Evolutionary conservation across 1,139 yeast genomes (phyloP).

Genomic region (Kodamaea suecica): DNA sequence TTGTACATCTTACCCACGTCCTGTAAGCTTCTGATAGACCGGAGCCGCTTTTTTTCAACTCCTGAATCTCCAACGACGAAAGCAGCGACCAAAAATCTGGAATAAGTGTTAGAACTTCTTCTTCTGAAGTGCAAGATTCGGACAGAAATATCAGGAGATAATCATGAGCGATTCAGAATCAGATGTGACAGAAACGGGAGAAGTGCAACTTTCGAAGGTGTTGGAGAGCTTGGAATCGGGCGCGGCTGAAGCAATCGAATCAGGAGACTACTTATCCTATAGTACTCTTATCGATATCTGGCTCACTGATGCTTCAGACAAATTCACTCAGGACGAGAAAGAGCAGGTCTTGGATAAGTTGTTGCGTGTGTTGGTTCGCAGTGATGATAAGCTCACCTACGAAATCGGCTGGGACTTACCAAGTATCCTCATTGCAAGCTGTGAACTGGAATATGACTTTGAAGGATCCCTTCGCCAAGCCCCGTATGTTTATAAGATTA

Average conservation of each 20-base stretch:
- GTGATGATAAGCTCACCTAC: slow-evolving; percentile 50
- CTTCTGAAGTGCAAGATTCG: neutral
- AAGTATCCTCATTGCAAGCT: slow-evolving; percentile 48
- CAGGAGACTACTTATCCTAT: slow-evolving; percentile 65
- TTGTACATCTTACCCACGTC: no score
- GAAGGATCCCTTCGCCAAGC: slow-evolving; percentile 24
- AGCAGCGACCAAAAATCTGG: no score
- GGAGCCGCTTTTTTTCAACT: no score
- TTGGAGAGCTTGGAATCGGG: slow-evolving; percentile 31
- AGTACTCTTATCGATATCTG: slow-evolving; percentile 67
- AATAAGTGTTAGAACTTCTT: neutral
- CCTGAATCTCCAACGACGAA: no score
- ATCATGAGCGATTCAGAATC: slow-evolving; percentile 8
- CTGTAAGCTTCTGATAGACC: no score
- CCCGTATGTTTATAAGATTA: slow-evolving; percentile 36
- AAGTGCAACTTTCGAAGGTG: slow-evolving; percentile 21
- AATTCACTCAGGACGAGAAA: slow-evolving; percentile 50
- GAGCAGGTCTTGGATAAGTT: slow-evolving; percentile 17
- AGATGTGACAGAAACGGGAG: slow-evolving; percentile 3
- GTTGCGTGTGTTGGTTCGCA: slow-evolving; percentile 35
- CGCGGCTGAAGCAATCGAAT: slow-evolving; percentile 36
- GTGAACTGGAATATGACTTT: slow-evolving; percentile 25
- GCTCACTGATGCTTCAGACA: slow-evolving; percentile 41
- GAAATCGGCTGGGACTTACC: slow-evolving; percentile 93
- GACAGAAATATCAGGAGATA: slow-evolving; percentile 1